phyloP scores from a whole-genome alignment of 495 filamentous ascomycete species.

The Aspergillus nidulans region DNA sequence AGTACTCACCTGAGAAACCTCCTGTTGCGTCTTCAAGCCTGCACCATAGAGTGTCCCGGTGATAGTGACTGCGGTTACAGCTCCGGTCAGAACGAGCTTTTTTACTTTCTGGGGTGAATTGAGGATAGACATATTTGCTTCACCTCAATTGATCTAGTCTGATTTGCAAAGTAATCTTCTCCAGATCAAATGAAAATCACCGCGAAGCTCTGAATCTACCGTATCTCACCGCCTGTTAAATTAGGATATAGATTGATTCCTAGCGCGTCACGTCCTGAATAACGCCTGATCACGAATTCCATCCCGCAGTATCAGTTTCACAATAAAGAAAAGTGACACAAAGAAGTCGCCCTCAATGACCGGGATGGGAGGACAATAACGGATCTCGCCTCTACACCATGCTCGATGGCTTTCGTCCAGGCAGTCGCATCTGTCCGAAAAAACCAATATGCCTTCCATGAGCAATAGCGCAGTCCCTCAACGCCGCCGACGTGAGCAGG shows the following conservation, averaged over 20 bases:
- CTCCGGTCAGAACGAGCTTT: slow-evolving; percentile 41
- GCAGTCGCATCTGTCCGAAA: slow-evolving; percentile 7
- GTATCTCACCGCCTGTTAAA: slow-evolving; percentile 23
- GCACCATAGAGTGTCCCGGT: slow-evolving; percentile 52
- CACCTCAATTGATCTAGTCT: neutral
- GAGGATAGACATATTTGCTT: slow-evolving; percentile 13
- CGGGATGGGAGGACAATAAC: neutral
- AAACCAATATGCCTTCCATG: slow-evolving; percentile 25
- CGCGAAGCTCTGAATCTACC: neutral
- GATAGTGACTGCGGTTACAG: slow-evolving; percentile 47
- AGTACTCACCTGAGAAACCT: slow-evolving; percentile 38
- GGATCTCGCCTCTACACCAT: slow-evolving; percentile 4
- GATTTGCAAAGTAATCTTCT: neutral
- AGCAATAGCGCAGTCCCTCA: slow-evolving; percentile 18
- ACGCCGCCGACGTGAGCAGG: slow-evolving; percentile 29
- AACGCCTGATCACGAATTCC: neutral
- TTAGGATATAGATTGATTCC: slow-evolving; percentile 10
- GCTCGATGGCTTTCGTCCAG: slow-evolving; percentile 1
- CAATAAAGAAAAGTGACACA: slow-evolving; percentile 10
- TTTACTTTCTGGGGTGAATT: slow-evolving; percentile 27
- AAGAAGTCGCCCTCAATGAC: neutral
- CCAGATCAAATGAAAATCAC: neutral
- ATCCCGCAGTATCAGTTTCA: neutral
- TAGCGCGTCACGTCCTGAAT: slow-evolving; percentile 24
- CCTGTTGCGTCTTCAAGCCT: slow-evolving; percentile 45